Evolutionary conservation across 2,329 filamentous ascomycete species (phyloP).

Genomic region (Didymella sp.): DNA sequence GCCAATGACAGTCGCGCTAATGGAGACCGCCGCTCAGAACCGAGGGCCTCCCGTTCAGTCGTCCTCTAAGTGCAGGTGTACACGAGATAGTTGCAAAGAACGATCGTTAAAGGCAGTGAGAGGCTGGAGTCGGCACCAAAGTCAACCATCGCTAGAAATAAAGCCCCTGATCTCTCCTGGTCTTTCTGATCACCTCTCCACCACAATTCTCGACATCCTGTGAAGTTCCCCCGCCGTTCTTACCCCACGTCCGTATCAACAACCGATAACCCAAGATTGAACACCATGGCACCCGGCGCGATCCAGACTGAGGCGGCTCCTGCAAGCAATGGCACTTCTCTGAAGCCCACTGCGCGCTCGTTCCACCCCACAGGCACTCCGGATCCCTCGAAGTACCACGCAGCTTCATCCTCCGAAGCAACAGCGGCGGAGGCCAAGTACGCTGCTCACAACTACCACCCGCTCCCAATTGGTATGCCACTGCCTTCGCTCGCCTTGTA

Average conservation of each 20-base stretch:
- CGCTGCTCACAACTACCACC: slow-evolving; percentile 99
- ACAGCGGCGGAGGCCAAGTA: slow-evolving; percentile 82
- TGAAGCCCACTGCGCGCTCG: slow-evolving; percentile 49
- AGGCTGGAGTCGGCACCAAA: slow-evolving; percentile 38
- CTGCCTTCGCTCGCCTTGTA: not conserved
- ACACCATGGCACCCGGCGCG: slow-evolving; percentile 47
- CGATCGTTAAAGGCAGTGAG: slow-evolving; percentile 30
- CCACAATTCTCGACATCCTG: slow-evolving; percentile 7
- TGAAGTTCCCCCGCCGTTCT: slow-evolving; percentile 21
- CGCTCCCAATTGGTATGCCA: slow-evolving; percentile 76
- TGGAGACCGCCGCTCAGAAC: slow-evolving; percentile 31
- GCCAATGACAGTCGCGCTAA: slow-evolving; percentile 33
- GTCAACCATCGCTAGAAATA: slow-evolving; percentile 30
- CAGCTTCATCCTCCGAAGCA: slow-evolving; percentile 77
- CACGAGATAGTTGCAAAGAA: slow-evolving; percentile 23
- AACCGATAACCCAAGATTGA: slow-evolving; percentile 18
- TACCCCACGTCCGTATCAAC: slow-evolving; percentile 28
- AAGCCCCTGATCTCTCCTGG: slow-evolving; percentile 20
- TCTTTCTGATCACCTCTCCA: slow-evolving; percentile 15
- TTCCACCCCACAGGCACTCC: slow-evolving; percentile 49
- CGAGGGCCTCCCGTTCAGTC: slow-evolving; percentile 23
- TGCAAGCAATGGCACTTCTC: slow-evolving; percentile 36
- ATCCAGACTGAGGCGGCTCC: slow-evolving; percentile 35
- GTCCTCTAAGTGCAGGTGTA: slow-evolving; percentile 29
- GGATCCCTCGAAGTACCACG: slow-evolving; percentile 66